Evolutionary conservation across 1,139 yeast genomes (phyloP).

Genomic region (Diutina mesorugosa): DNA sequence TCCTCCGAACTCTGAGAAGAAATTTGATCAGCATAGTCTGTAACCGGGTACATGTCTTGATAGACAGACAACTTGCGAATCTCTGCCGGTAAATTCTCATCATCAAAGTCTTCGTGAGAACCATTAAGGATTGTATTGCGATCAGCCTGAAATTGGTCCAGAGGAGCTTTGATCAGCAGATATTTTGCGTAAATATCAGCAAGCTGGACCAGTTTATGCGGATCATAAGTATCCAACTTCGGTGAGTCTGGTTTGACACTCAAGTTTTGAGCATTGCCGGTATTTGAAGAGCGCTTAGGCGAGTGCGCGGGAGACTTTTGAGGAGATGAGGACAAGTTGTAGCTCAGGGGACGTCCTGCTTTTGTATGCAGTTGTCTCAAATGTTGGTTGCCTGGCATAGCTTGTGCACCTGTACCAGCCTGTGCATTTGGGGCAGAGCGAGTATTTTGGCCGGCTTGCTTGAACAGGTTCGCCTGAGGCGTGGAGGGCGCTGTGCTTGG

Average conservation of each 20-base stretch:
- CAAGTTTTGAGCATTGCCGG: background rate
- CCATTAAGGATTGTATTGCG: slow-evolving; percentile 25
- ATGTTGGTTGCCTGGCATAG: background rate
- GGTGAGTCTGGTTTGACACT: background rate
- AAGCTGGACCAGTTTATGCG: slow-evolving; percentile 26
- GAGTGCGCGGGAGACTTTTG: background rate
- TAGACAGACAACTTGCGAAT: slow-evolving; percentile 20
- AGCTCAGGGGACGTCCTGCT: background rate
- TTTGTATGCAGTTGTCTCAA: background rate
- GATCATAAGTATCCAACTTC: background rate
- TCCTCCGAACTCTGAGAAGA: slow-evolving; percentile 9
- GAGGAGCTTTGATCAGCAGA: slow-evolving; percentile 27
- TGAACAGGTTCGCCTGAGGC: background rate
- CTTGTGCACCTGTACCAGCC: background rate
- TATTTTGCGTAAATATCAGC: slow-evolving; percentile 35
- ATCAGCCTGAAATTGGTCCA: slow-evolving; percentile 22
- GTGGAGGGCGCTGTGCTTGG: background rate
- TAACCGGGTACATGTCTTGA: slow-evolving; percentile 21
- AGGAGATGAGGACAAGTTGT: background rate
- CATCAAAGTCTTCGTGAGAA: slow-evolving; percentile 21
- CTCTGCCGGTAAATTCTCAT: slow-evolving; percentile 21
- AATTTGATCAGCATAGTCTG: slow-evolving; percentile 14
- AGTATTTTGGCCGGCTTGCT: background rate
- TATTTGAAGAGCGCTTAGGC: background rate
- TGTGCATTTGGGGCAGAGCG: background rate